Evolutionary conservation across 108 stramenopile species (phyloP).

Genomic region (Hondaea fermentalgiana): DNA sequence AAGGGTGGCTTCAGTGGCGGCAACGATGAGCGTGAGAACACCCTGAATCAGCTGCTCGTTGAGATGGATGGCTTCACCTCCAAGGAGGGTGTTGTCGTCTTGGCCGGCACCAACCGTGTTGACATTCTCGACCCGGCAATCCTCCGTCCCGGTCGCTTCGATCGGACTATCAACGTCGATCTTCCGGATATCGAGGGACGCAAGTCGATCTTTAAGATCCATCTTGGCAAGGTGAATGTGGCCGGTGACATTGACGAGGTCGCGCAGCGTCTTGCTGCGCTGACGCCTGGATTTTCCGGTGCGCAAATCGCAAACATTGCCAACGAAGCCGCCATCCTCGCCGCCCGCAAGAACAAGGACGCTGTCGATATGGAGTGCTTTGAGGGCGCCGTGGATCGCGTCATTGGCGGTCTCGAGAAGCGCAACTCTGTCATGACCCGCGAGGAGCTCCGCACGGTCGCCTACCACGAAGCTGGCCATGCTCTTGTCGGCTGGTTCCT

Average conservation of each 20-base stretch:
- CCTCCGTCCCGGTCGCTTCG: constrained; percentile 58
- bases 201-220: constrained; percentile 79
- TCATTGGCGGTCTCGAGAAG: constrained; percentile 86
- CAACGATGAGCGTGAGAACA: constrained; percentile 96
- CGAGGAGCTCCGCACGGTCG: constrained; percentile 77
- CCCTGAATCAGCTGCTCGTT: constrained; percentile 91
- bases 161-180: constrained; percentile 82
- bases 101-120: constrained; percentile 86
- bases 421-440: constrained; percentile 78
- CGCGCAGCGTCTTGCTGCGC: constrained; percentile 74
- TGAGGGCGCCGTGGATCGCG: constrained; percentile 81
- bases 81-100: constrained; percentile 76
- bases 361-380: constrained; percentile 75
- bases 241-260: constrained; percentile 55
- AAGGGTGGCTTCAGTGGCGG: constrained; percentile 70
- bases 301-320: constrained; percentile 94
- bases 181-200: constrained; percentile 82
- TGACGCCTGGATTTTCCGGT: constrained; percentile 87
- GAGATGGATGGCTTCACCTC: constrained; percentile 95
- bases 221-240: constrained; percentile 69
- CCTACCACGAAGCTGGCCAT: constrained; percentile 96
- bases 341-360: constrained; percentile 77
- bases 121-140: constrained; percentile 57
- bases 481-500: constrained; percentile 88
- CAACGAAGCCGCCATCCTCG: constrained; percentile 94